Conservation (phyloP, 1,139 yeast genomes). For the Pichia sp. region DNA sequence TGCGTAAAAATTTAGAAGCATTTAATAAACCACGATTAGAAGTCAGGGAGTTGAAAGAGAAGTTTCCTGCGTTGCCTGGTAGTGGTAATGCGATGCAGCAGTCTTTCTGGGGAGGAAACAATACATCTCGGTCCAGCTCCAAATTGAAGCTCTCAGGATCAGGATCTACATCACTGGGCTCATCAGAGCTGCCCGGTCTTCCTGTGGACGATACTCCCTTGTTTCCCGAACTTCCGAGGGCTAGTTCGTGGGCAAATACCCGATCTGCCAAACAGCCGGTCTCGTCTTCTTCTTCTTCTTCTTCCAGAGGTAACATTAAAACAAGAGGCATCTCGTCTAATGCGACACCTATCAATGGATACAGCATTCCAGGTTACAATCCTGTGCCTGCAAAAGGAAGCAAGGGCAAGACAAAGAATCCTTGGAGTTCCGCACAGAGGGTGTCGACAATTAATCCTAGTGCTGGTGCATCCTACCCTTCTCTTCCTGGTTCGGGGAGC, state of each 20-base stretch:
- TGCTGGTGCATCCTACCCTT: conserved; percentile 11
- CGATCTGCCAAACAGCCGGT: not conserved
- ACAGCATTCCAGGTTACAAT: conserved; percentile 25
- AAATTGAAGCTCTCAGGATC: conserved; percentile 1
- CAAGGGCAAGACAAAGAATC: conserved; percentile 5
- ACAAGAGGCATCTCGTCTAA: conserved; percentile 21
- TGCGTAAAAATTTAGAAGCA: conserved; percentile 33
- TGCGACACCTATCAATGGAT: conserved; percentile 23
- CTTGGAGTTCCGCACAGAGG: conserved; percentile 6
- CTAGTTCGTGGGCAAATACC: conserved; percentile 7
- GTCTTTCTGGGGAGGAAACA: conserved; percentile 27
- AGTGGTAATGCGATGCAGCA: conserved; percentile 11
- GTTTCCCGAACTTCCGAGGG: conserved; percentile 9
- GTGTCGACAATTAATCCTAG: not conserved
- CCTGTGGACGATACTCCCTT: conserved; percentile 15
- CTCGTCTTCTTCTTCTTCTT: conserved; percentile 6
- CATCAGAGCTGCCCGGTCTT: conserved; percentile 20
- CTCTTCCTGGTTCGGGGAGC: conserved; percentile 14
- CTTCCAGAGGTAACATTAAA: not conserved
- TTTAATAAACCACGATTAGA: conserved; percentile 22
- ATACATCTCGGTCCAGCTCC: conserved; percentile 7
- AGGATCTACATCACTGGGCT: not conserved
- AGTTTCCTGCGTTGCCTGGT: conserved; percentile 56
- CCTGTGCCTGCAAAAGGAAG: conserved; percentile 10
- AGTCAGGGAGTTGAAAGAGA: conserved; percentile 32